Percentiles rank a stretch among this genome's conserved stretches.
phyloP scores from a whole-genome alignment of 805 yeast species.

The Candida nitratophila region DNA sequence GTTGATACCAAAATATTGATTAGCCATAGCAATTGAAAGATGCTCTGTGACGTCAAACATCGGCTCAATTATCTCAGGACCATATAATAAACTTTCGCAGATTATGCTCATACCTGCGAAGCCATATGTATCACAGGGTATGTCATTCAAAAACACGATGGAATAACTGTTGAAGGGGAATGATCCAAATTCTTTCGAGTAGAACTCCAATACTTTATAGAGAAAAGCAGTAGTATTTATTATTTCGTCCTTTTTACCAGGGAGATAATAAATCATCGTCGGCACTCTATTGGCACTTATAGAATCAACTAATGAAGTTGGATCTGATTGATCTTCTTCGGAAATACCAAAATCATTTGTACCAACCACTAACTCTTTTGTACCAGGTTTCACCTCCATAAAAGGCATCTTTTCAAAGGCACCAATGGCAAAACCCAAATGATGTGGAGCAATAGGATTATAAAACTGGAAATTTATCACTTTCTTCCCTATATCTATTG shows the following conservation, averaged over 20 bases:
- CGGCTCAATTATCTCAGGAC: constrained; percentile 73
- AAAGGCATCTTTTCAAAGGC: constrained; percentile 65
- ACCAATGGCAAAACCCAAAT: constrained; percentile 92
- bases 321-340: constrained; percentile 25
- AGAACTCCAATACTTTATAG: constrained; percentile 74
- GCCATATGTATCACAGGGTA: constrained; percentile 41
- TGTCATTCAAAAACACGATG: constrained; percentile 61
- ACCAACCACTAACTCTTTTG: constrained; percentile 13
- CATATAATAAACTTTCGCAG: constrained; percentile 57
- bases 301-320: constrained; percentile 9
- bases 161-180: constrained; percentile 85
- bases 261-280: constrained; percentile 55
- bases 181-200: constrained; percentile 83
- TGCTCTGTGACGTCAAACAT: constrained; percentile 61
- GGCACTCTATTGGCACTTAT: constrained; percentile 34
- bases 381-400: constrained; percentile 32
- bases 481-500: constrained; percentile 68
- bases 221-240: constrained; percentile 71
- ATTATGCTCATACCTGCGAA: constrained; percentile 71
- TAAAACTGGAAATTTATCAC: constrained; percentile 69
- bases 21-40: constrained; percentile 64
- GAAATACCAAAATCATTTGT: not conserved
- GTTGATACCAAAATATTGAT: constrained; percentile 92
- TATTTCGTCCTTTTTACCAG: constrained; percentile 50
- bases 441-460: constrained; percentile 89